phyloP scores from a whole-genome alignment of 2,329 filamentous ascomycete genomes.

The Didymella sp. region DNA sequence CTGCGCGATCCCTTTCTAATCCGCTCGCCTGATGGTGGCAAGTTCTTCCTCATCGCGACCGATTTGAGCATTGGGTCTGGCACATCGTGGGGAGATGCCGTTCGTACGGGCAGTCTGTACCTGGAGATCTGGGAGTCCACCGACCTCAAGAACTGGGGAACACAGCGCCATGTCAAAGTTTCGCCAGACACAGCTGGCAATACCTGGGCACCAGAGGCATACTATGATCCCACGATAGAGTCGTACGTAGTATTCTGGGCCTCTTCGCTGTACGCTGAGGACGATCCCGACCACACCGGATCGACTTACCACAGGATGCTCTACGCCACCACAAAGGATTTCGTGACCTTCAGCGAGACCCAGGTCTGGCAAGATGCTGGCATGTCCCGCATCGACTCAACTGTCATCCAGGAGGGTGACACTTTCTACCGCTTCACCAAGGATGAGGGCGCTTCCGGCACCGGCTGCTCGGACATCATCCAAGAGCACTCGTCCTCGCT shows the following conservation, averaged over 20 bases:
- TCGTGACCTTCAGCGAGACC: conserved; percentile 58
- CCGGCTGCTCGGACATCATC: conserved; percentile 63
- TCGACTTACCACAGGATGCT: conserved; percentile 61
- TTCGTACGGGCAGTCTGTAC: conserved; percentile 58
- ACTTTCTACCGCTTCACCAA: conserved; percentile 63
- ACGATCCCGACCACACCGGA: conserved; percentile 53
- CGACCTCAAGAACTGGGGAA: conserved; percentile 60
- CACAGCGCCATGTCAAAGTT: conserved; percentile 59
- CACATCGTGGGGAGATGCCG: conserved; percentile 59
- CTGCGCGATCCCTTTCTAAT: conserved; percentile 63
- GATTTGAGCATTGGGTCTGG: conserved; percentile 63
- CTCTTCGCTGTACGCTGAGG: conserved; percentile 54
- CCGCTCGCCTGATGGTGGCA: conserved; percentile 59
- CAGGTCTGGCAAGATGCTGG: conserved; percentile 61
- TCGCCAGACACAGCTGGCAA: conserved; percentile 60
- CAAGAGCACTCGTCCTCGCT: conserved; percentile 58
- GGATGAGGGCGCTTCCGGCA: conserved; percentile 58
- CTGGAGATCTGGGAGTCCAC: conserved; percentile 62
- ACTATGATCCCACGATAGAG: conserved; percentile 55
- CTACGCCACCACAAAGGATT: conserved; percentile 60
- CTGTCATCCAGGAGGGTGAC: conserved; percentile 54
- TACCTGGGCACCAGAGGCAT: conserved; percentile 63
- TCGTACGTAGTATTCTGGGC: conserved; percentile 59
- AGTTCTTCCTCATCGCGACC: conserved; percentile 61
- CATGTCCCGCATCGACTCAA: conserved; percentile 61